phyloP scores from a whole-genome alignment of 176 grass and related monocot species.

The Oryza australiensis region DNA sequence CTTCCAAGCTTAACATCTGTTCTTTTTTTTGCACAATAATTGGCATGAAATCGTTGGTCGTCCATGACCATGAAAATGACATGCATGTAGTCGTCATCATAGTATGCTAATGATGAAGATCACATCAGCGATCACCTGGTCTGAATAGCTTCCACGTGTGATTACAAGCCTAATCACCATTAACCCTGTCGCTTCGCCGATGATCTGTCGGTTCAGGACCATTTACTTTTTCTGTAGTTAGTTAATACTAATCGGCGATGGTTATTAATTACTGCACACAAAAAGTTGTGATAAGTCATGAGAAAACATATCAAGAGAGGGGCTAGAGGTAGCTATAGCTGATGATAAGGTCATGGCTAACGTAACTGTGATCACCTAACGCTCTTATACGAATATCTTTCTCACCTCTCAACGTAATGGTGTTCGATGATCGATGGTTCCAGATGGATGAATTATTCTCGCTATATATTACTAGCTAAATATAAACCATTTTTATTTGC shows the following conservation, averaged over 20 bases:
- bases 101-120: background rate
- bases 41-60: background rate
- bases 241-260: background rate
- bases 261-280: background rate
- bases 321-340: background rate
- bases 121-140: background rate
- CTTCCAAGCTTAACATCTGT: background rate
- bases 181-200: background rate
- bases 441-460: background rate
- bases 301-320: constrained; percentile 4
- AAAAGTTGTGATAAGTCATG: constrained; percentile 44
- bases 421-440: background rate
- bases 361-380: constrained; percentile 17
- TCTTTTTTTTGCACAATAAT: background rate
- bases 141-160: constrained; percentile 24
- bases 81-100: background rate
- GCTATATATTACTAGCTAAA: background rate
- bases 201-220: background rate
- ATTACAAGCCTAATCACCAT: background rate
- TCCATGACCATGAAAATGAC: constrained; percentile 1
- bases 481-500: background rate
- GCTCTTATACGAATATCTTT: constrained; percentile 28
- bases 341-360: constrained; percentile 41
- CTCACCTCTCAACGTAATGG: background rate
- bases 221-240: background rate